A percentile compares a stretch with the other conserved stretches of the same genome.
These are phyloP conservation scores for Atkinsonella texensis DNA, from an alignment of 2,329 filamentous ascomycete species.

Conservation along the genomic window DNA sequence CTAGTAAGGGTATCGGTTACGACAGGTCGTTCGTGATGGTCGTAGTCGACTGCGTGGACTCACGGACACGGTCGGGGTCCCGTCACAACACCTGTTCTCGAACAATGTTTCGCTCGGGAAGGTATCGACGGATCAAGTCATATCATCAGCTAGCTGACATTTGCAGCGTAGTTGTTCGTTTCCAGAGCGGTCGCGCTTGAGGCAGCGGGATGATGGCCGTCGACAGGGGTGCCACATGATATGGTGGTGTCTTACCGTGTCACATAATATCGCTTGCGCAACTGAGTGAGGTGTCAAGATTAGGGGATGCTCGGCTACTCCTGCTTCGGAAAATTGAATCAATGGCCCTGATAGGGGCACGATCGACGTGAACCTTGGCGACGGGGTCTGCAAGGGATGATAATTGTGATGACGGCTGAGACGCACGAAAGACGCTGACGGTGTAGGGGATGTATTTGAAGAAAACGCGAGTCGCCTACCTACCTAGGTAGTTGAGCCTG, in stretches of 20 bases:
- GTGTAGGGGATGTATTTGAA: too few relatives aligned
- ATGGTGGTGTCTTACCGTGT: not conserved
- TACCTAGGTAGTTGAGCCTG: too few relatives aligned
- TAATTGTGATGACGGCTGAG: not conserved
- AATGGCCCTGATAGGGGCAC: not conserved
- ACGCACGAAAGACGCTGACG: too few relatives aligned
- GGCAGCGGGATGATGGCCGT: not conserved
- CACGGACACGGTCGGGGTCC: not conserved
- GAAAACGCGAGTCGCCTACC: too few relatives aligned
- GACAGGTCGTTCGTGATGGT: not conserved
- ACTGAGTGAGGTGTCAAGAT: not conserved
- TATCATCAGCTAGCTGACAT: not conserved
- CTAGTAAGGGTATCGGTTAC: not conserved
- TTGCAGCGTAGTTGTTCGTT: not conserved
- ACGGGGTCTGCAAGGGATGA: not conserved
- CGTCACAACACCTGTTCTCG: not conserved
- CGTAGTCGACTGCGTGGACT: constrained; percentile 4
- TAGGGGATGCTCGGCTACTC: not conserved
- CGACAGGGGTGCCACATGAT: not conserved
- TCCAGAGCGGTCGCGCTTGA: not conserved
- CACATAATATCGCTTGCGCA: not conserved
- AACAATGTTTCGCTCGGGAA: not conserved
- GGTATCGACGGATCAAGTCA: not conserved
- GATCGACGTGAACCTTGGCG: not conserved
- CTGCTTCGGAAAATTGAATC: not conserved